Evolutionary conservation across 176 grass and related monocot species (phyloP), one percentile per base, ranked within the genome.

Genomic region (Musa acuminata): DNA sequence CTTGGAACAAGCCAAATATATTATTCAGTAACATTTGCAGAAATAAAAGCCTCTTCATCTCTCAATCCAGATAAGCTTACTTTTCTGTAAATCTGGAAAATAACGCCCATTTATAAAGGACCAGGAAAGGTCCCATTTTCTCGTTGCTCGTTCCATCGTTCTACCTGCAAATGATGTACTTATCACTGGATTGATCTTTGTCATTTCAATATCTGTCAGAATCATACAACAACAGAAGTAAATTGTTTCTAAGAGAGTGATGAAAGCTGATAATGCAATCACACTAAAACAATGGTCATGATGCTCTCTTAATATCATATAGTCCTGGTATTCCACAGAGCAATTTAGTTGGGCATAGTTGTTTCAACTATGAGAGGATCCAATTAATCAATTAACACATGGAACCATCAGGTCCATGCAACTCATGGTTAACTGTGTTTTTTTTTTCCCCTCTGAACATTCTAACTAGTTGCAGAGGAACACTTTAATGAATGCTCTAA

Each of bases 81-180:
- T 5, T 57, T 57, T 57, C 13, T 17, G 13, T 16, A 17, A 57
- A 57, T 57, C 13, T 57, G 55, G 13, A 16, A 57, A 16, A 16
- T 17, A 57, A 55, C 23, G 9, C 49, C 14, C 53, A 16, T 4
- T 62, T 96, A 92, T 67, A 87, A 72, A 75, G 92, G 92, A 49
- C 92, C 92, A 70, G 89, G 90, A 82, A 96, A 96, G 64, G 92
- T 88, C 53, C 92, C 92, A 2, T 96, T 96, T 86, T 87, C 87
- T 9, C 89, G 81, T 77, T 96, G 92, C 85, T 96, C 92, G 3
- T 96, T 92, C 92, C 92, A 96, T 64, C 89, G 89, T 0, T 96
- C 92, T 58, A 96, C 80, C 92, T 96, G 81, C 51, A 73, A 26
- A 84, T 49, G 73, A 58, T 27, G 49, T 69, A 79, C 14, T 1